Evolutionary conservation across 2,329 filamentous ascomycete species (phyloP).

Genomic region (Madurella fahalii): DNA sequence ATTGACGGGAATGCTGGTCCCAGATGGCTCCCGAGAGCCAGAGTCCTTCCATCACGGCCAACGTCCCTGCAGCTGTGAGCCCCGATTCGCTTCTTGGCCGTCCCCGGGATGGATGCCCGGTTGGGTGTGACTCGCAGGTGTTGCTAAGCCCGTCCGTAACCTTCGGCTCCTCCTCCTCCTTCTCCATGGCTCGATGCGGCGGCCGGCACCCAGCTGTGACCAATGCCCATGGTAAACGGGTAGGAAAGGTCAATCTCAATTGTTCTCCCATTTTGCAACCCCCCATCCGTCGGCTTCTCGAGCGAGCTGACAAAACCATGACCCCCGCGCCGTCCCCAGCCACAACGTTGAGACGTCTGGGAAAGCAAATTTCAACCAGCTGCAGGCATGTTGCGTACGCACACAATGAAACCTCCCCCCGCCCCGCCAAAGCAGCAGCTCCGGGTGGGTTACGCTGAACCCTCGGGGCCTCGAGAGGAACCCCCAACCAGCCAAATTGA

Average conservation of each 20-base stretch:
- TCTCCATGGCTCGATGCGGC: neutral
- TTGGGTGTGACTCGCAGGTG: constrained; percentile 1
- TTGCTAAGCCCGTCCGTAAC: neutral
- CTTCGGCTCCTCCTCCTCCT: neutral
- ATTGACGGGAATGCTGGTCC: constrained; percentile 12
- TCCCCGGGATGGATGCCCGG: neutral
- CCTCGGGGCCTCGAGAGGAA: constrained; percentile 6
- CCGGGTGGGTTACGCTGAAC: constrained; percentile 13
- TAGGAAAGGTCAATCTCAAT: neutral
- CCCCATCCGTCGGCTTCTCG: neutral
- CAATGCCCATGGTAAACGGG: too few species aligned
- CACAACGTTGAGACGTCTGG: constrained; percentile 1
- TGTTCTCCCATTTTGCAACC: neutral
- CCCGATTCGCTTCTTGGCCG: constrained; percentile 18
- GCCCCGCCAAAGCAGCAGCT: constrained; percentile 4
- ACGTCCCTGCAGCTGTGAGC: constrained; percentile 17
- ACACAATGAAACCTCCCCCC: constrained; percentile 12
- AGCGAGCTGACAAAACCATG: neutral
- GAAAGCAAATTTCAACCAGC: neutral
- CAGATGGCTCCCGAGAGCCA: constrained; percentile 6
- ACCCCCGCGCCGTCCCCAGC: neutral
- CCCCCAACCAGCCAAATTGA: neutral
- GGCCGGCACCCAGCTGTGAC: too few species aligned
- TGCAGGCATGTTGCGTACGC: constrained; percentile 15
- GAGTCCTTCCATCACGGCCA: constrained; percentile 9